Evolutionary conservation across 257 asterid genomes (phyloP), one percentile per base, ranked within the genome.

Genomic region (Solanum bukasovii): DNA sequence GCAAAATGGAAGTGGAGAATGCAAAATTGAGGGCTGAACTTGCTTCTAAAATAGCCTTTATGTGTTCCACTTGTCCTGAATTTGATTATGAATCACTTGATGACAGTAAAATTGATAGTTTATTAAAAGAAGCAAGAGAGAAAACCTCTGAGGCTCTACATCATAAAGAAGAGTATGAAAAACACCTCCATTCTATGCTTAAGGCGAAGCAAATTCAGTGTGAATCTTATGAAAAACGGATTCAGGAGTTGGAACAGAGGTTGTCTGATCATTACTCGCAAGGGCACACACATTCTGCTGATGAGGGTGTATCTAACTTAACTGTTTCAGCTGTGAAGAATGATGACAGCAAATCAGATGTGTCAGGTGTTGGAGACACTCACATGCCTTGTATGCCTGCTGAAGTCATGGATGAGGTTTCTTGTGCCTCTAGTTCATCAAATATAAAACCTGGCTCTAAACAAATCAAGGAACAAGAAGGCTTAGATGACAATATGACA

Each of bases 11-110:
- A 88, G 99, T 96, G 49, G 99, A 97, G 92, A 96, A 96, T 92
- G 99, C 99, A 4, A 96, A 93, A 89, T 91, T 97, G 75, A 97
- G 94, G 92, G 98, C 99, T 85, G 99, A 96, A 88, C 99, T 97
- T 87, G 99, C 99, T 92, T 93, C 99, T 18, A 96, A 96, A 91
- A 97, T 97, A 71, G 99, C 99, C 33, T 88, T 95, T 46, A 88
- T 97, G 44, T 95, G 98, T 88, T 95, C 99, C 29, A 90, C 94
- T 77, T 86, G 93, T 78, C 89, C 93, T 4, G 98, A 93, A 72
- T 91, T 93, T 68, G 95, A 95, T 89, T 92, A 89, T 85, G 98
- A 94, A 73, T 92, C 95, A 11, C 91, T 94, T 38, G 99, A 93
- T 59, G 95, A 96, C 68, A 88, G 89, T 87, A 91, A 94, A 87